Percentiles rank a stretch among this genome's conserved stretches.
phyloP scores from a whole-genome alignment of 768 basidiomycete genomes.

The Suillus weaverae region DNA sequence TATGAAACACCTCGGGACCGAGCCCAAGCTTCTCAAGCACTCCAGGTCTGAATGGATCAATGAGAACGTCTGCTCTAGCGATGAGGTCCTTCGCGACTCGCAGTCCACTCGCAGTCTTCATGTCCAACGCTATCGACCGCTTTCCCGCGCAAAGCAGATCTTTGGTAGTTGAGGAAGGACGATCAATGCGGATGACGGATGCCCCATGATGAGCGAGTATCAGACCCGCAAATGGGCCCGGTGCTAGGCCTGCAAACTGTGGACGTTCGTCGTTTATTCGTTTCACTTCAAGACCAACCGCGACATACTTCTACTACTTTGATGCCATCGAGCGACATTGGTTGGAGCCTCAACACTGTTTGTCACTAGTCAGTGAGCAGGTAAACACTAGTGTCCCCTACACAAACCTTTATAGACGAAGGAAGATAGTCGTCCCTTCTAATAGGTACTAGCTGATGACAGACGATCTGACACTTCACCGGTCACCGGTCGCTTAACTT shows the following conservation, averaged over 20 bases:
- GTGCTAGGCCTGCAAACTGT: conserved; percentile 82
- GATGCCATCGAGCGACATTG: conserved; percentile 50
- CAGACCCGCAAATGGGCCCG: conserved; percentile 78
- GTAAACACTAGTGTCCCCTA: background rate
- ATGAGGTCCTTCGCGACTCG: conserved; percentile 59
- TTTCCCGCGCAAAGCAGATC: conserved; percentile 73
- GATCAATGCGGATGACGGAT: conserved; percentile 73
- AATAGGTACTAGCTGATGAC: background rate
- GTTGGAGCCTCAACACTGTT: background rate
- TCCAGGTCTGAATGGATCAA: conserved; percentile 83
- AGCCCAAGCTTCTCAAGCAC: conserved; percentile 77
- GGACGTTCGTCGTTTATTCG: background rate
- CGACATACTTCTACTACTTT: conserved; percentile 49
- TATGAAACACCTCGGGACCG: conserved; percentile 74
- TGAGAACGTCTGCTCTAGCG: conserved; percentile 69
- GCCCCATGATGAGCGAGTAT: conserved; percentile 81
- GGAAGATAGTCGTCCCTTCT: no score
- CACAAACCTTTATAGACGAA: no score
- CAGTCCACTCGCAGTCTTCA: conserved; percentile 60
- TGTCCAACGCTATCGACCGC: conserved; percentile 69
- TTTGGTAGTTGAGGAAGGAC: conserved; percentile 41
- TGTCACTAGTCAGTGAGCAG: background rate
- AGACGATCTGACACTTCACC: background rate
- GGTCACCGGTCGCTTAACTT: background rate
- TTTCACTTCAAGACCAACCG: background rate